Conservation (phyloP, 768 basidiomycete genomes). For the Mrakia hoshinonis region DNA sequence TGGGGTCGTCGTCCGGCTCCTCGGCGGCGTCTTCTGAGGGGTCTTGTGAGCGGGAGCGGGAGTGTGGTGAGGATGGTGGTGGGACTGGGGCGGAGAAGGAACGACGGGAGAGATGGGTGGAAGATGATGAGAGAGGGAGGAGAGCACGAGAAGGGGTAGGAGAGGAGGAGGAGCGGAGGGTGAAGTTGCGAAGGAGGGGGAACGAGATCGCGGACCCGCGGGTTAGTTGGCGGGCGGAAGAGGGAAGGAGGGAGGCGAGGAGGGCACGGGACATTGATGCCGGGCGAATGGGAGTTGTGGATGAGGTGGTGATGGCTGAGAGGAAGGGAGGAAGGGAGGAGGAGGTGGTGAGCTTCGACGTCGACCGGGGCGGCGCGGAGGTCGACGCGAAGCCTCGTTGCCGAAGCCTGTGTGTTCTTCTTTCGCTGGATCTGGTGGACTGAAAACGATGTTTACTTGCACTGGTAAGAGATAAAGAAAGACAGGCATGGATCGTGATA, state of each 20-base stretch:
- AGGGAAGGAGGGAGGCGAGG: background rate
- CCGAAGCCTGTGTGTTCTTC: background rate
- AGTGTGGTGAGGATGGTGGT: background rate
- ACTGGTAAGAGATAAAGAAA: background rate
- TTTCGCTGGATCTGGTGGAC: too few relatives aligned
- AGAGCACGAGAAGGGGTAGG: background rate
- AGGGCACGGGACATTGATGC: background rate
- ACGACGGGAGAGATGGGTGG: background rate
- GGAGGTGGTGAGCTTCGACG: background rate
- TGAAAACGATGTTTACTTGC: background rate
- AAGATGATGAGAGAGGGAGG: background rate
- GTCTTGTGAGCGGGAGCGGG: background rate
- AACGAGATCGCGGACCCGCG: background rate
- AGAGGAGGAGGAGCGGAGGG: background rate
- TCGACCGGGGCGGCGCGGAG: background rate
- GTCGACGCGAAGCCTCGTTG: background rate
- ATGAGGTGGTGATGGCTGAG: background rate
- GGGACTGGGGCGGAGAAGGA: background rate
- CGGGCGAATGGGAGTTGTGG: background rate
- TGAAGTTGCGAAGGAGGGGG: background rate
- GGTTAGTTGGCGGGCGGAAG: background rate
- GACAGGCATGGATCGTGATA: too few relatives aligned
- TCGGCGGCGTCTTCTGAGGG: background rate
- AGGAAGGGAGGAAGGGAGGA: conserved; percentile 45
- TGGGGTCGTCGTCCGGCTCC: background rate